A percentile compares a stretch with the other conserved stretches of the same genome.
Conservation (phyloP, 2,329 filamentous ascomycete genomes). For the Thelonectria rubi region DNA sequence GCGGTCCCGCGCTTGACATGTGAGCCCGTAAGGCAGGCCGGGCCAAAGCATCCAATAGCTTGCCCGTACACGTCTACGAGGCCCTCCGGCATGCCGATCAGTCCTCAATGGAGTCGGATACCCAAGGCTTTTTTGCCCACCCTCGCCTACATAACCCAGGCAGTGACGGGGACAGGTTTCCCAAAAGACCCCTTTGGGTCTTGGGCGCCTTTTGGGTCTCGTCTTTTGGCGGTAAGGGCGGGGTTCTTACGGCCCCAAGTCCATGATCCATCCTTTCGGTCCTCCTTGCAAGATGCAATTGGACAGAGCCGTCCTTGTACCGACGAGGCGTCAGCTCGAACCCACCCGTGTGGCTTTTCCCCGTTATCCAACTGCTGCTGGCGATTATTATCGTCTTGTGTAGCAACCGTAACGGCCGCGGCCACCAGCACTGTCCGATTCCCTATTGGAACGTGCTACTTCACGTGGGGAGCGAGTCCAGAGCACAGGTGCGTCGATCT, state of each 20-base stretch:
- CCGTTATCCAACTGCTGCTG: constrained; percentile 39
- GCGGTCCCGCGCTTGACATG: constrained; percentile 41
- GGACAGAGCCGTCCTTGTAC: constrained; percentile 15
- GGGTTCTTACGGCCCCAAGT: constrained; percentile 32
- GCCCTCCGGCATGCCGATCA: constrained; percentile 37
- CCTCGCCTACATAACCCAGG: constrained; percentile 25
- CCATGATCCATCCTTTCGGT: constrained; percentile 18
- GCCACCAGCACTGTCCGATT: constrained; percentile 35
- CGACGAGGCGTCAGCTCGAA: constrained; percentile 41
- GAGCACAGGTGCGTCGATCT: constrained; percentile 32
- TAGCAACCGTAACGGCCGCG: constrained; percentile 26
- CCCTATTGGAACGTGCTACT: constrained; percentile 39
- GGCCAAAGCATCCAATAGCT: constrained; percentile 37
- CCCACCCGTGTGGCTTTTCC: constrained; percentile 36
- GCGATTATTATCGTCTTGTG: constrained; percentile 32
- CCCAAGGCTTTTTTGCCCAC: constrained; percentile 26
- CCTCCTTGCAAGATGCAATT: constrained; percentile 40
- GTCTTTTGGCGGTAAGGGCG: constrained; percentile 39
- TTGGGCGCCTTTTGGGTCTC: constrained; percentile 13
- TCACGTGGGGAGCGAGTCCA: constrained; percentile 37
- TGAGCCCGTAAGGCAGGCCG: constrained; percentile 40
- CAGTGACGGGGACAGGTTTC: constrained; percentile 25
- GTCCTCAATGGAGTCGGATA: constrained; percentile 34
- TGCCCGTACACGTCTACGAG: constrained; percentile 20
- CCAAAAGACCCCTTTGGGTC: constrained; percentile 31